Base-by-base conservation (phyloP, 805 yeast genomes). In the Saturnispora kantuleensis region DNA sequence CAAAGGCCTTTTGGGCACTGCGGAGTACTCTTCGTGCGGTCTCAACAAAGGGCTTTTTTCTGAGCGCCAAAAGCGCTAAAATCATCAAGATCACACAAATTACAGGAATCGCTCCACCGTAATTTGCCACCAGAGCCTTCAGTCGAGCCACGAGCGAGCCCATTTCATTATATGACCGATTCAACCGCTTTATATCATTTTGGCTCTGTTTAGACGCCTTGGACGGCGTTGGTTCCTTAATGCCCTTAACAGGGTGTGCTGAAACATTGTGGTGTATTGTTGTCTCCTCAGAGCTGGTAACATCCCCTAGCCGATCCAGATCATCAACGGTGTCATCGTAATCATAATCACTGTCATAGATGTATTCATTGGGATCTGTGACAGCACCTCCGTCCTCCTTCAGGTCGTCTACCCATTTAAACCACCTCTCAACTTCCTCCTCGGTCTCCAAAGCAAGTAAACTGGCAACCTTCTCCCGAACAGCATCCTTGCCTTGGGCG, bases 401-500 rank as follows among this genome's bases (percentile, higher is more conserved):
- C 17, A 37, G 15, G n/a, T 33, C 13, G 16, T 37, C 41, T 13
- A 31, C 36, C 45, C 45, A 42, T n/a, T 9, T 13, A 12, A 42
- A 13, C 45, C 45, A 42, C 18, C 28, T 21, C 33, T 33, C 15
- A 11, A 42, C 17, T 4, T 31, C 37, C 15, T 32, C 33, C 15
- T 42, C 45, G 10, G 34, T 15, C 31, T 42, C 45, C 35, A 42
- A 31, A 7, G 31, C 31, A 10, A 42, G 31, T 9, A 42, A 11
- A 11, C 35, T 13, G 30, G 13, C 31, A 8, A 42, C 12, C 17
- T 42, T 42, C 13, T 28, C 40, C 36, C 38, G 17, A 3, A 42
- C 40, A 5, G 32, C 40, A 21, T 18, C 12, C 34, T 36, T 36
- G 10, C 40, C 45, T 7, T 30, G 32, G 2, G 17, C 18, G 4